Conservation (phyloP, 441 rosid genomes). For the Hura crepitans region DNA sequence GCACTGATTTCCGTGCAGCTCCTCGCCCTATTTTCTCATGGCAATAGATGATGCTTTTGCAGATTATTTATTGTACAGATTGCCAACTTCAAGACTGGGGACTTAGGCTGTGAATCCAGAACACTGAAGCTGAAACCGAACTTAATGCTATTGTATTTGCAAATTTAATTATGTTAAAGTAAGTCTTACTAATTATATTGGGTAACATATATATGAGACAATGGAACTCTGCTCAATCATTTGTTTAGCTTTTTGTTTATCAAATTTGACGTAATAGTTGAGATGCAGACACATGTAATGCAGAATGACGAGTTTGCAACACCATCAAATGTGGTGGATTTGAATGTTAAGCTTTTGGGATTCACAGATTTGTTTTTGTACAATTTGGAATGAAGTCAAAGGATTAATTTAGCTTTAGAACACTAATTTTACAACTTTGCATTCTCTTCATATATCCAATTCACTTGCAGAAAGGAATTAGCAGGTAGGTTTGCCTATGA, state of each 20-base stretch:
- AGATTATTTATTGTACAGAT: not conserved
- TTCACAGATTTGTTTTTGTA: not conserved
- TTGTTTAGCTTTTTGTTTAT: not conserved
- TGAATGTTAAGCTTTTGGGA: not conserved
- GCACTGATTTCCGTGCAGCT: no score
- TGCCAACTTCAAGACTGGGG: not conserved
- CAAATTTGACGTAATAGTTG: not conserved
- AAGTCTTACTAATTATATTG: not conserved
- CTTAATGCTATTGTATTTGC: not conserved
- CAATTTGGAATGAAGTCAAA: no score
- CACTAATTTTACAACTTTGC: not conserved
- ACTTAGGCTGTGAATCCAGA: not conserved
- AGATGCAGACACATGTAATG: not conserved
- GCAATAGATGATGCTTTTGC: slow-evolving; percentile 3
- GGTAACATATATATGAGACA: not conserved
- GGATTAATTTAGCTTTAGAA: no score
- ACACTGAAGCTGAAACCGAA: not conserved
- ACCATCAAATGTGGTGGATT: not conserved
- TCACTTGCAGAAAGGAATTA: not conserved
- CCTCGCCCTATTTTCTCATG: not conserved
- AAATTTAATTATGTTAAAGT: not conserved
- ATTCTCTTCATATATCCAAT: not conserved
- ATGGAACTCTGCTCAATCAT: not conserved
- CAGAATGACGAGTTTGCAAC: not conserved
- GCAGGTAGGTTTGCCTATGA: not conserved